Conservation (phyloP, 129 eudicot species). For the Lactuca sativa region DNA sequence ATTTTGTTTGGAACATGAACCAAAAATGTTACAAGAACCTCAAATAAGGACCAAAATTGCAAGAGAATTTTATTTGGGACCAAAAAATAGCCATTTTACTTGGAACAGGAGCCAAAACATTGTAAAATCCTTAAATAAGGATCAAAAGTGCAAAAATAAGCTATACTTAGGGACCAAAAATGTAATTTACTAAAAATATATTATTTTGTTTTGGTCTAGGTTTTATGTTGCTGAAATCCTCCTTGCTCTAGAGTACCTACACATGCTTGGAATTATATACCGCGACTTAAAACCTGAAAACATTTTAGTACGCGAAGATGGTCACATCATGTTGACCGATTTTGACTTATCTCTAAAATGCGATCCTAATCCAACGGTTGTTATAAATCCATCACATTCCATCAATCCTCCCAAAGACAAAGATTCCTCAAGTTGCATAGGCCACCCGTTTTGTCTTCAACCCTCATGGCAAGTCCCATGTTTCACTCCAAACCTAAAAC, state of each 20-base stretch:
- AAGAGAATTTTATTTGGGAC: not conserved
- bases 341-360: slow-evolving; percentile 86
- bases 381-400: slow-evolving; percentile 54
- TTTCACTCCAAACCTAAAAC: slow-evolving; percentile 68
- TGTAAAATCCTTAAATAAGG: not conserved
- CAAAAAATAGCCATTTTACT: not conserved
- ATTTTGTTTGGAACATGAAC: too few species aligned
- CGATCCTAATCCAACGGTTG: slow-evolving; percentile 55
- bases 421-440: slow-evolving; percentile 74
- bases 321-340: slow-evolving; percentile 93
- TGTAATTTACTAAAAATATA: not conserved
- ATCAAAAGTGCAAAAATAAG: not conserved
- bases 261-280: slow-evolving; percentile 94
- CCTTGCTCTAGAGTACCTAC: slow-evolving; percentile 93
- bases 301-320: slow-evolving; percentile 85
- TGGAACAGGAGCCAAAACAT: not conserved
- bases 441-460: slow-evolving; percentile 82
- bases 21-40: too few species aligned
- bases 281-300: slow-evolving; percentile 93
- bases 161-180: not conserved
- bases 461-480: slow-evolving; percentile 87
- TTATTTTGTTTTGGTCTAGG: slow-evolving; percentile 34
- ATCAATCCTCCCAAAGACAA: slow-evolving; percentile 44
- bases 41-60: not conserved
- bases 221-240: slow-evolving; percentile 93